phyloP scores from a whole-genome alignment of 2,329 filamentous ascomycete genomes.

The Calonectria henricotiae region DNA sequence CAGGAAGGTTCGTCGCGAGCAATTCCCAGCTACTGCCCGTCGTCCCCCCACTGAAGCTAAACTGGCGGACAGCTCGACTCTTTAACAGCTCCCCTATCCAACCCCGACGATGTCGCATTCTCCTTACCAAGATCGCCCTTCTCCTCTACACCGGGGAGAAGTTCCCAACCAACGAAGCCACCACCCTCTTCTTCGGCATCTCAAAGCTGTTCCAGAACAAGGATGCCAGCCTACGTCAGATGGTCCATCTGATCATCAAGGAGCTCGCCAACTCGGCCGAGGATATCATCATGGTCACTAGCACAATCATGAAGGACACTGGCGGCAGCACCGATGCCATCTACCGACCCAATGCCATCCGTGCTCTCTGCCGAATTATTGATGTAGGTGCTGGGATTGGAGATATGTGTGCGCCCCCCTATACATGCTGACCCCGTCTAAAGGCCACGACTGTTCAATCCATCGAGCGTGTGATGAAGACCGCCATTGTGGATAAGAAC shows the following conservation, averaged over 20 bases:
- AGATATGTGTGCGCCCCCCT: slow-evolving; percentile 40
- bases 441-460: slow-evolving; percentile 95
- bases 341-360: slow-evolving; percentile 95
- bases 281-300: slow-evolving; percentile 99
- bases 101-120: slow-evolving; percentile 96
- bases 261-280: slow-evolving; percentile 95
- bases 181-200: slow-evolving; percentile 98
- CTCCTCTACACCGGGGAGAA: slow-evolving; percentile 97
- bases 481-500: slow-evolving; percentile 98
- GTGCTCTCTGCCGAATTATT: slow-evolving; percentile 96
- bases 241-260: slow-evolving; percentile 99
- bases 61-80: slow-evolving; percentile 80
- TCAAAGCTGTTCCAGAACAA: slow-evolving; percentile 99
- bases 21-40: slow-evolving; percentile 52
- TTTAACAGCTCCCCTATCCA: slow-evolving; percentile 99
- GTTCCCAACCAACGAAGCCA: slow-evolving; percentile 97
- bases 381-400: slow-evolving; percentile 75
- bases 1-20: slow-evolving; percentile 85
- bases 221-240: slow-evolving; percentile 96
- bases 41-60: slow-evolving; percentile 57
- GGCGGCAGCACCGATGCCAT: slow-evolving; percentile 94
- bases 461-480: slow-evolving; percentile 99
- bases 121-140: slow-evolving; percentile 96
- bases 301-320: slow-evolving; percentile 99
- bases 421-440: slow-evolving; percentile 50